Evolutionary conservation across 2,329 filamentous ascomycete genomes (phyloP).

Genomic region (Arthrobotrys iridis): DNA sequence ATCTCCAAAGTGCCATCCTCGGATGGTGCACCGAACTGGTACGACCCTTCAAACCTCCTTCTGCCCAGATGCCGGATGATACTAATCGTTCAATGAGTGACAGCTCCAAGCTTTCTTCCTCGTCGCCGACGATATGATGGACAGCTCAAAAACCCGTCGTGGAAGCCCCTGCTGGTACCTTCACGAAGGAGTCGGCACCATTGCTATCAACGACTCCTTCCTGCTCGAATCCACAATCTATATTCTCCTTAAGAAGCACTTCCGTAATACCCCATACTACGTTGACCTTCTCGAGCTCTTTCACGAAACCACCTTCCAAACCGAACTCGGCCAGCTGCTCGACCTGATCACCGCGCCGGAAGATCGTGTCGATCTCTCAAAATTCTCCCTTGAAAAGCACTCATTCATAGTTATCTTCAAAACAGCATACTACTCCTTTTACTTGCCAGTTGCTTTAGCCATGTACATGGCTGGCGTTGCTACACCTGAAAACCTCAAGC

Average conservation of each 20-base stretch:
- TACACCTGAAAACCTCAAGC: conserved; percentile 86
- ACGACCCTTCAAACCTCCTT: not conserved
- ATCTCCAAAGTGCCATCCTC: conserved; percentile 85
- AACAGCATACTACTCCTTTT: conserved; percentile 99
- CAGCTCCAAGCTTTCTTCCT: conserved; percentile 95
- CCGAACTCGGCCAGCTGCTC: conserved; percentile 92
- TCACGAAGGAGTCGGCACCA: conserved; percentile 78
- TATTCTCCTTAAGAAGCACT: conserved; percentile 89
- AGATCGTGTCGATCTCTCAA: conserved; percentile 88
- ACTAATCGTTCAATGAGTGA: not conserved
- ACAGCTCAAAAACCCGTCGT: conserved; percentile 90
- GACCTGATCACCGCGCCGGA: conserved; percentile 96
- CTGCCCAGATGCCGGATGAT: not conserved
- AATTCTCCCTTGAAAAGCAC: conserved; percentile 96
- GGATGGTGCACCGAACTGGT: conserved; percentile 95
- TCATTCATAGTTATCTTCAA: conserved; percentile 99
- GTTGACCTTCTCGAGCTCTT: conserved; percentile 93
- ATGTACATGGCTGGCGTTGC: conserved; percentile 86
- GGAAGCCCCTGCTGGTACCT: conserved; percentile 96
- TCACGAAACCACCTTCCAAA: conserved; percentile 91
- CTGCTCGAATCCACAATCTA: conserved; percentile 94
- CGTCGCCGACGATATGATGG: conserved; percentile 99
- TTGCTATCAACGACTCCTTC: conserved; percentile 98
- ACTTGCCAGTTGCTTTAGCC: conserved; percentile 92
- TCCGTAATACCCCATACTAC: conserved; percentile 86